A percentile compares a stretch with the other conserved stretches of the same genome.
These are phyloP conservation scores for Rheum nobile DNA, from an alignment of 148 eudicot genomes.

Conservation along the genomic window DNA sequence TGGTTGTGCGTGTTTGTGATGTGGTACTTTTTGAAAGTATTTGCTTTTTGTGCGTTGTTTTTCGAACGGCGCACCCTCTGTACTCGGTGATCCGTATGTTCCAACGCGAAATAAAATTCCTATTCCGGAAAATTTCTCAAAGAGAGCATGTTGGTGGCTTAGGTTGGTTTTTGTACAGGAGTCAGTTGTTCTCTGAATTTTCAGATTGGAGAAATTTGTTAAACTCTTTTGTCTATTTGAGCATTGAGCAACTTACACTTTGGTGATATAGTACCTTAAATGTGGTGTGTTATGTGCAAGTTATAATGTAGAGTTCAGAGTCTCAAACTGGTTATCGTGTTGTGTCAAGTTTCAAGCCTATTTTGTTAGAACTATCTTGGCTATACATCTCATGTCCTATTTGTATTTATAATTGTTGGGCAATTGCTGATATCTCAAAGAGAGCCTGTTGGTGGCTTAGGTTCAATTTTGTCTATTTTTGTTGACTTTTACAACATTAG, in stretches of 20 bases:
- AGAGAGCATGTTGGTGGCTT: neutral
- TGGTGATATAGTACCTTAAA: no score
- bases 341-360: neutral
- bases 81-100: conserved; percentile 4
- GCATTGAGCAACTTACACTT: neutral
- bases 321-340: neutral
- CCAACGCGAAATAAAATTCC: neutral
- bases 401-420: neutral
- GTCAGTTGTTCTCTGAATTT: neutral
- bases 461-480: no score
- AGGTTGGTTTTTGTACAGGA: neutral
- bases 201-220: neutral
- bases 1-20: neutral
- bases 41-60: conserved; percentile 1
- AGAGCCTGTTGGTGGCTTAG: no score
- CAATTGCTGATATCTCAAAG: neutral
- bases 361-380: neutral
- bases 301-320: neutral
- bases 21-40: neutral
- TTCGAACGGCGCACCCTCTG: neutral
- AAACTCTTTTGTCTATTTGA: neutral
- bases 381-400: neutral
- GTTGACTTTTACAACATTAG: no score
- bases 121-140: neutral
- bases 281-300: no score